phyloP scores from a whole-genome alignment of 73 alveolate species.

The Paramecium octaurelia region DNA sequence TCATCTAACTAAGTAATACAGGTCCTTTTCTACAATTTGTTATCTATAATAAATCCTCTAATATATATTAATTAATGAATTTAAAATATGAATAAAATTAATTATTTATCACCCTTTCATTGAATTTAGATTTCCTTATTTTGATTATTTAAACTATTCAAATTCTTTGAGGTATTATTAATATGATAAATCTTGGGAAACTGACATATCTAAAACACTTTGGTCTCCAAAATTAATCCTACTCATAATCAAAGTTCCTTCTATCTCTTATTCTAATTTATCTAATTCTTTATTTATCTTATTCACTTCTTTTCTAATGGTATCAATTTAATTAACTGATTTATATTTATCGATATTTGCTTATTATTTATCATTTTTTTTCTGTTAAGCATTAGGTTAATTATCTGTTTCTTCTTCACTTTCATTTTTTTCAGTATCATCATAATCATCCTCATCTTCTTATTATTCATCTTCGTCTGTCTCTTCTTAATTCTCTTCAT shows the following conservation, averaged over 20 bases:
- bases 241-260: background rate
- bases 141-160: background rate
- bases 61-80: background rate
- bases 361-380: background rate
- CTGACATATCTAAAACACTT: background rate
- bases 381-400: background rate
- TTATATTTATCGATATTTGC: background rate
- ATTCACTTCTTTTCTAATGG: background rate
- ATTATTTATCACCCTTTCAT: background rate
- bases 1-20: background rate
- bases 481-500: constrained; percentile 45
- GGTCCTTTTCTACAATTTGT: background rate
- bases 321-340: background rate
- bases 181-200: background rate
- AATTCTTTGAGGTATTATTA: constrained; percentile 15
- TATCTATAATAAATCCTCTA: too few species aligned
- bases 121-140: background rate
- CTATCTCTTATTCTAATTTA: background rate
- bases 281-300: constrained; percentile 24
- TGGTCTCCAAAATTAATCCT: background rate
- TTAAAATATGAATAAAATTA: background rate
- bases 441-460: background rate
- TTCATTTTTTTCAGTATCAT: background rate
- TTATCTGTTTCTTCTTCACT: background rate
- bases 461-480: constrained; percentile 13